Evolutionary conservation across 352 stramenopile genomes (phyloP).

Genomic region (Pythium apleroticum): DNA sequence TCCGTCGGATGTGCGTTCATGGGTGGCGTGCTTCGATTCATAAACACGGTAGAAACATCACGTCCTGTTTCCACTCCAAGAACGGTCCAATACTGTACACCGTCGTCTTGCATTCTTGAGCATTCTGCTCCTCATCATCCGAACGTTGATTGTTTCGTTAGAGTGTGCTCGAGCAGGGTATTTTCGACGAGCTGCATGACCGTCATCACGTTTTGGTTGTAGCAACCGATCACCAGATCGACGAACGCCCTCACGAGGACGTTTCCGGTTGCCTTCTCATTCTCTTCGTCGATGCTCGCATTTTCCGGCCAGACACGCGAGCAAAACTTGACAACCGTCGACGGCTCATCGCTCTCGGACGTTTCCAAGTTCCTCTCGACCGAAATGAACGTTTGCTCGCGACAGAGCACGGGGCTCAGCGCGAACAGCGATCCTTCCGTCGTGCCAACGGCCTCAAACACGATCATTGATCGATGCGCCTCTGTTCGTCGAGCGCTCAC

Average conservation of each 20-base stretch:
- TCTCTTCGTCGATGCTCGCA: too few relatives aligned
- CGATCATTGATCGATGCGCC: background rate
- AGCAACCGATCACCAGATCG: conserved; percentile 13
- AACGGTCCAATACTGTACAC: too few relatives aligned
- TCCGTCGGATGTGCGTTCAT: too few relatives aligned
- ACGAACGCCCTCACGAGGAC: conserved; percentile 1
- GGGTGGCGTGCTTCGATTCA: too few relatives aligned
- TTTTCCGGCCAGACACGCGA: conserved; percentile 6
- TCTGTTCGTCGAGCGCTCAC: background rate
- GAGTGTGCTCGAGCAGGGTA: background rate
- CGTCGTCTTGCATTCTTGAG: too few relatives aligned
- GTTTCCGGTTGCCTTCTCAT: too few relatives aligned
- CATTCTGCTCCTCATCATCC: too few relatives aligned
- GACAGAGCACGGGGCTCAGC: background rate
- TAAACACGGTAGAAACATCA: too few relatives aligned
- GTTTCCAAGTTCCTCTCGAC: conserved; percentile 57
- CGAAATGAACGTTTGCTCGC: conserved; percentile 2
- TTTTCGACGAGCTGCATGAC: conserved; percentile 4
- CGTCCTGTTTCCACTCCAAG: too few relatives aligned
- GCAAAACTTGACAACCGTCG: conserved; percentile 9
- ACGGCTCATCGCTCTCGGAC: conserved; percentile 10
- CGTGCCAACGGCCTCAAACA: background rate
- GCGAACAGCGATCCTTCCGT: conserved; percentile 1
- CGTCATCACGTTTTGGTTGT: background rate
- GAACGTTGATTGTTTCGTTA: too few relatives aligned